Evolutionary conservation across 1,139 yeast genomes (phyloP), one percentile per base, ranked within the genome.

Genomic region (Diutina ranongensis): DNA sequence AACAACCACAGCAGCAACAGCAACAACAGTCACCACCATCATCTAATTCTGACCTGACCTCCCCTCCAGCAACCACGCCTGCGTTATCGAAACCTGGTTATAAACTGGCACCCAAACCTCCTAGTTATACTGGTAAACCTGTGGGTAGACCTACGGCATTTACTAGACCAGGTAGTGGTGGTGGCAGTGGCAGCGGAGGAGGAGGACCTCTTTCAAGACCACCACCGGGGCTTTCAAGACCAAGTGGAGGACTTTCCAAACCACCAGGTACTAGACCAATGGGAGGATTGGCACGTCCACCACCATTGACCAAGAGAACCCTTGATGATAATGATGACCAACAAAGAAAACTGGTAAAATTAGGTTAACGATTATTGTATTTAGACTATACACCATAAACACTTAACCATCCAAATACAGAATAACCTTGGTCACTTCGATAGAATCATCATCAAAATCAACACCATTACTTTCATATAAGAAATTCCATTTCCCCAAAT

Each of bases 401-500:
- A n/a, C n/a, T n/a, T 38, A 38, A 7, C 42, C 42, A 10, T 38
- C 32, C 32, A 38, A 38, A 15, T 38, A 38, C 31, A 16, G 31
- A 13, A n/a, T 15, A 12, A 38, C 16, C 18, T 15, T 25, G 16
- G 31, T 25, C 7, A 38, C 21, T 12, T 38, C 42, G 7, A 38
- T 38, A 32, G 42, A 20, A 10, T 38, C 42, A n/a, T 13, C 13
- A 9, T 20, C 42, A 18, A 38, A 38, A n/a, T 38, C 42, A 20
- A 54, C 51, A 13, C 65, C 57, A 18, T 58, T 47, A 0, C 71
- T 57, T 3, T 67, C 64, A 51, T 73, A 73, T 22, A 67, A 44
- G n/a, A 70, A 53, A 45, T 71, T 67, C 76, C 76, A 71, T 45
- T 68, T 59, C 0, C 77, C 77, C 1, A 55, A 47, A 49, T 52